phyloP scores from a whole-genome alignment of 148 eudicot genomes.

The Rhododendron kiyosumense region DNA sequence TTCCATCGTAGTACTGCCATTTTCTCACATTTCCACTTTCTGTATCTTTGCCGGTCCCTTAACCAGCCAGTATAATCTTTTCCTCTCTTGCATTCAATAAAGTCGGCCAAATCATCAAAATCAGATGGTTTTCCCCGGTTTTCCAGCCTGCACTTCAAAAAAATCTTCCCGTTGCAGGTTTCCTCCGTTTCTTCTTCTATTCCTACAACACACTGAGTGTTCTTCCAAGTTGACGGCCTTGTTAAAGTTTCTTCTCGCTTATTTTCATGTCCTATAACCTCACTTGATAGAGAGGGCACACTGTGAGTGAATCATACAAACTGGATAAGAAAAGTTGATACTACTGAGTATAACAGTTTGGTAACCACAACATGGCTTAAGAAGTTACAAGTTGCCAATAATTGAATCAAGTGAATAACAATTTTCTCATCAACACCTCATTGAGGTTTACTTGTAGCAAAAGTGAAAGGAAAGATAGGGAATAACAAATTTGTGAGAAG shows the following conservation, averaged over 20 bases:
- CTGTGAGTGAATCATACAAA: conserved; percentile 10
- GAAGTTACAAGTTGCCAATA: not conserved
- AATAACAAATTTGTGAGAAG: not conserved
- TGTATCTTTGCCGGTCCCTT: conserved; percentile 25
- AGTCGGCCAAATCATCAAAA: conserved; percentile 56
- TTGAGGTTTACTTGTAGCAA: not conserved
- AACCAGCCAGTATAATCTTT: conserved; percentile 64
- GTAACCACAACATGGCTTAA: not conserved
- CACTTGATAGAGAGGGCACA: conserved; percentile 8
- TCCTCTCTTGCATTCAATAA: conserved; percentile 54
- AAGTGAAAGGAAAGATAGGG: not conserved
- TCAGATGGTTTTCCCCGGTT: conserved; percentile 12
- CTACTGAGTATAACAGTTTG: not conserved
- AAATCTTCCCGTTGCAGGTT: conserved; percentile 46
- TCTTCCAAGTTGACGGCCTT: not conserved
- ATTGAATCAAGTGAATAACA: not conserved
- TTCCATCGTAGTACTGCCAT: conserved; percentile 29
- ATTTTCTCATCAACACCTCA: not conserved
- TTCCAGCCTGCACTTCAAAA: conserved; percentile 24
- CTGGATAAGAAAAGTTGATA: not conserved
- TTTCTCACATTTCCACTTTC: conserved; percentile 36
- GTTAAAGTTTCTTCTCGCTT: conserved; percentile 11
- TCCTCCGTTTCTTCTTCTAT: conserved; percentile 37
- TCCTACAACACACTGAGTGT: conserved; percentile 16
- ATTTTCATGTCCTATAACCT: conserved; percentile 6